Base-by-base conservation (phyloP, 108 stramenopile species). In the Aurantiochytrium sp. region DNA sequence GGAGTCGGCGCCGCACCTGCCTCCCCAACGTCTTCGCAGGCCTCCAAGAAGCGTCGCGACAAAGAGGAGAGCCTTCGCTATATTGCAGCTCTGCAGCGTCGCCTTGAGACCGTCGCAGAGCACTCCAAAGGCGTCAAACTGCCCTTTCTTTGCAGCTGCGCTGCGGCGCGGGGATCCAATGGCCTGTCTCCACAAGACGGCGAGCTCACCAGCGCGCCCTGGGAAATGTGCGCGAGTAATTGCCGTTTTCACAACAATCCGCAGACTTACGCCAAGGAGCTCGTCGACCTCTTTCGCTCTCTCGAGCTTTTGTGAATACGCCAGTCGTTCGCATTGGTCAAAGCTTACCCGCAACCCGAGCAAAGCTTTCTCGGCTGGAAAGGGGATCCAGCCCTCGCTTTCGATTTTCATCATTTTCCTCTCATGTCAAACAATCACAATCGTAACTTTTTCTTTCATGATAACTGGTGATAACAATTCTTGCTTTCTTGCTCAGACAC, bases 41-140 rank as follows among this genome's bases (percentile, higher is more conserved):
- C 64, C 42, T 42, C 64, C 25, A 28, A 69, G 42, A 69, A 69
- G 64, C 45, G 51, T 8, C 76, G 76, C 25, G 76, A 83, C n/a
- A 83, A 83, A 45, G 76, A 83, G 10, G 76, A 83, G 76, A 53
- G 49, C 28, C 76, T 83, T 83, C 76, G 76, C 1, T 83, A 83
- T 53, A 83, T 83, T 53, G 45, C 76, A 23, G 76, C 76, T 12
- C 76, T 83, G n/a, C 76, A 83, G 51, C 76, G 51, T 12, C 45
- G 76, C 49, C 76, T 83, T 6, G 49, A 83, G 4, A 6, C 19
- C 10, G 43, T 83, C 28, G 45, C 76, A 18, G 25, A 83, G 28
- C 14, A 53, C 76, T 53, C 45, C 19, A 47, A 47, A 16, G 76
- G 76, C 45, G 76, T 83, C 23, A 47, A 53, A 23, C 76, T 83